Percentiles rank a stretch among this genome's conserved stretches.
phyloP scores from a whole-genome alignment of 1,284 basidiomycete species.

The Trichosporon ovoides region DNA sequence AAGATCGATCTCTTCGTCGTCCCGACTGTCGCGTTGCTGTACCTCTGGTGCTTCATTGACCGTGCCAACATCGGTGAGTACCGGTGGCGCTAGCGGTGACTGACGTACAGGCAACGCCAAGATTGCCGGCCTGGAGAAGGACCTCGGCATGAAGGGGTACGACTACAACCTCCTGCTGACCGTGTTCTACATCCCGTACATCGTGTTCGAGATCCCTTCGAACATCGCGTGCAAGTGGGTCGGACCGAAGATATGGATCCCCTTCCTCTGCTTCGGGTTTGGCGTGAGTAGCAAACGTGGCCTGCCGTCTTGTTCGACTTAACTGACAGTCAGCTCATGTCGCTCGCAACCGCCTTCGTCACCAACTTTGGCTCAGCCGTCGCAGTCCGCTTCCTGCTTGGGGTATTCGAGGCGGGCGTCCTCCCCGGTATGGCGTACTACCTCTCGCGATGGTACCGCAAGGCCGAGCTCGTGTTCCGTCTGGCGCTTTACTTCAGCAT shows the following conservation, averaged over 20 bases:
- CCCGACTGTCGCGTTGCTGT: conserved; percentile 20
- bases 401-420: conserved; percentile 35
- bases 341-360: conserved; percentile 29
- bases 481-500: conserved; percentile 18
- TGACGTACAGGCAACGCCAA: conserved; percentile 14
- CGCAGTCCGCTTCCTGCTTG: conserved; percentile 29
- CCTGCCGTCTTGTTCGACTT: background rate
- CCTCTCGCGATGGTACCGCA: conserved; percentile 26
- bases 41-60: conserved; percentile 22
- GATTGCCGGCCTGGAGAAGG: conserved; percentile 22
- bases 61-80: conserved; percentile 18
- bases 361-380: conserved; percentile 15
- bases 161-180: conserved; percentile 25
- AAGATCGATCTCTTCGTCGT: conserved; percentile 25
- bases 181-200: conserved; percentile 23
- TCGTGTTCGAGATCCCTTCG: conserved; percentile 28
- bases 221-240: conserved; percentile 21
- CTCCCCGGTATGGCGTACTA: conserved; percentile 36
- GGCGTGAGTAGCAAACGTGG: conserved; percentile 13
- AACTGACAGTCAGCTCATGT: conserved; percentile 24
- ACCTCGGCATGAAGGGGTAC: conserved; percentile 20
- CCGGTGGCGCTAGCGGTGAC: too few relatives aligned
- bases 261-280: conserved; percentile 21
- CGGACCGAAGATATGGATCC: conserved; percentile 25
- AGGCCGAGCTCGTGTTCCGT: conserved; percentile 18